These are phyloP conservation scores for Chlorophyllum brunneum DNA, from an alignment of 768 basidiomycete genomes.

Conservation along the genomic window DNA sequence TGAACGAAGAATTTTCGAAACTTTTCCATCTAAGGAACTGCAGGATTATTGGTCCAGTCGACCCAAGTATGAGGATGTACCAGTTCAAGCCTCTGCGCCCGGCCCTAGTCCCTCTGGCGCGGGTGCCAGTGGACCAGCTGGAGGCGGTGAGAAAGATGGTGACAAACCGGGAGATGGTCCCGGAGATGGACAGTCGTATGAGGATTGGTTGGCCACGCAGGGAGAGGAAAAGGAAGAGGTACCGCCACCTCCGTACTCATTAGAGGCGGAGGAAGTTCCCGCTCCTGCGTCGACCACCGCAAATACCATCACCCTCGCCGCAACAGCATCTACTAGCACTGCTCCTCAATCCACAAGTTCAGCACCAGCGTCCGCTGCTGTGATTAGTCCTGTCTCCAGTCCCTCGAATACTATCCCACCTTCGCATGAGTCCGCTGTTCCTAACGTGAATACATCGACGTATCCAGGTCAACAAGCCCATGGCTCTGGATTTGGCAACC, in stretches of 20 bases:
- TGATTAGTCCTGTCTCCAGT: background rate
- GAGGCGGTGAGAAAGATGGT: constrained; percentile 14
- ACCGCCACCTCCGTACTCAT: constrained; percentile 69
- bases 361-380: background rate
- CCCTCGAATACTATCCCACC: background rate
- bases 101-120: constrained; percentile 24
- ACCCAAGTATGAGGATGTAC: constrained; percentile 52
- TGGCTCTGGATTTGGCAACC: background rate
- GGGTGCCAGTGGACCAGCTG: constrained; percentile 6
- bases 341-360: constrained; percentile 4
- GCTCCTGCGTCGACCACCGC: constrained; percentile 7
- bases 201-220: constrained; percentile 45
- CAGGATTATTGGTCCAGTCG: constrained; percentile 71
- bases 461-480: constrained; percentile 4
- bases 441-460: constrained; percentile 1
- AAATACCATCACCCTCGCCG: background rate
- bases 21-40: constrained; percentile 67
- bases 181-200: constrained; percentile 37
- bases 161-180: background rate
- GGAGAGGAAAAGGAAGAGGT: constrained; percentile 44
- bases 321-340: background rate
- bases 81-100: constrained; percentile 24
- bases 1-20: constrained; percentile 58
- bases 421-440: constrained; percentile 6
- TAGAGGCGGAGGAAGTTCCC: constrained; percentile 39